Evolutionary conservation across 2,329 filamentous ascomycete species (phyloP), one percentile per base, ranked within the genome.

Genomic region (Cercospora sesami): DNA sequence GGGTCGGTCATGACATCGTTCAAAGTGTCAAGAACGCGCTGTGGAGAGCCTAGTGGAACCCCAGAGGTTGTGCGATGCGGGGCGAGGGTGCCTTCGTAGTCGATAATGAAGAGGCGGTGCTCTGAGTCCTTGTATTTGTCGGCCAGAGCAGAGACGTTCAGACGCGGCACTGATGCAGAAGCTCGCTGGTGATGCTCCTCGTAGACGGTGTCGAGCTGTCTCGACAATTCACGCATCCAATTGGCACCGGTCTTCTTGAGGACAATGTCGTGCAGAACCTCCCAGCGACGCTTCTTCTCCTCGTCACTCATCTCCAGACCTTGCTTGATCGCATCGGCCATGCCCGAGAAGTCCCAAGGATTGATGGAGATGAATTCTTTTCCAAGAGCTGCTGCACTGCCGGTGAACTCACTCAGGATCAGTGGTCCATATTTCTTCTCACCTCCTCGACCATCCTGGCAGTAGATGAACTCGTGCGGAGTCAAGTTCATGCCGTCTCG

Each of bases 401-500:
- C 95, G 1, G 94, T 97, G 77, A 98, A 98, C 78, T 98, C 94
- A 71, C 93, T 97, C 64, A 98, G 83, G 72, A 98, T 97, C 53
- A 98, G 84, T 1, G 93, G 94, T 2, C 93, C 93, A 75, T 95
- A 89, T 80, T 92, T 94, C 82, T 93, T 93, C 80, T 92, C 91
- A 2, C 85, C 83, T 69, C 87, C 81, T 72, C 87, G 87, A 48
- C 94, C 94, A 75, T 98, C 94, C 77, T 98, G 94, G 76, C 94
- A 97, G 73, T 92, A 92, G 36, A 97, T 86, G 76, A 93, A 98
- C 78, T 98, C 94, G 78, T 98, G 95, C 5, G 91, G 94, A 0
- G 94, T 97, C 65, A 98, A 81, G 78, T 97, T 98, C 95, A 98
- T 98, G 70, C 94, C 94, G 79, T 98, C 94, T 63, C 95, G 92